Evolutionary conservation across 106 monocot genomes (phyloP).

Genomic region (Agapanthus africanus): DNA sequence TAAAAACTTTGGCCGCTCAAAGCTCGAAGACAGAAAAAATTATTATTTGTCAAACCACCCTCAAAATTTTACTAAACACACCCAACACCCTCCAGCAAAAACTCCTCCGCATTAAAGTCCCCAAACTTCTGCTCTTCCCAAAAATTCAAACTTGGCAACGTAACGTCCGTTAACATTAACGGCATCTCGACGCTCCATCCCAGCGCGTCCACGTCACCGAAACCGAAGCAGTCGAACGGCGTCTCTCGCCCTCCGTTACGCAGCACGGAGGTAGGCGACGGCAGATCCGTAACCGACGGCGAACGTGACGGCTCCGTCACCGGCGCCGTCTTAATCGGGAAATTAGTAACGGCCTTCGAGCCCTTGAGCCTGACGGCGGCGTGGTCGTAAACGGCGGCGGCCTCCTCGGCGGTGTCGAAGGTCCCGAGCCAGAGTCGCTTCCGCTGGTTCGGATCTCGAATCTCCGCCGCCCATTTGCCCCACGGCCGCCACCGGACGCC

Average conservation of each 20-base stretch:
- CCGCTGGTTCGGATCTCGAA: constrained; percentile 31
- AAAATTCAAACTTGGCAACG: not conserved
- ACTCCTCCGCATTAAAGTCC: constrained; percentile 19
- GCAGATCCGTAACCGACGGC: not conserved
- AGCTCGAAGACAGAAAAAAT: too few relatives aligned
- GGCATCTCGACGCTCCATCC: constrained; percentile 15
- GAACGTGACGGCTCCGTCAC: not conserved
- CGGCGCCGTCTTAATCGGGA: too few relatives aligned
- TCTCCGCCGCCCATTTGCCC: constrained; percentile 51
- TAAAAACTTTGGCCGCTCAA: too few relatives aligned
- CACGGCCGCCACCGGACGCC: constrained; percentile 25
- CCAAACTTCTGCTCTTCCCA: constrained; percentile 12
- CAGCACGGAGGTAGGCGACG: constrained; percentile 18
- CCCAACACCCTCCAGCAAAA: constrained; percentile 1
- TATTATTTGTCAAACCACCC: too few relatives aligned
- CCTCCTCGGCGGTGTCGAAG: constrained; percentile 11
- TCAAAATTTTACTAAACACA: not conserved
- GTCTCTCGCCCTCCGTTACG: constrained; percentile 2
- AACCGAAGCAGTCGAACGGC: constrained; percentile 12
- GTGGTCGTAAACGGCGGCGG: constrained; percentile 8
- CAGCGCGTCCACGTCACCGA: constrained; percentile 18
- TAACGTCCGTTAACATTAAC: constrained; percentile 14
- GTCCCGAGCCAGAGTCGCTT: constrained; percentile 19
- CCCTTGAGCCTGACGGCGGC: constrained; percentile 19
- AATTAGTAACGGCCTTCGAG: constrained; percentile 12